These are phyloP conservation scores for Halteria grandinella DNA, from an alignment of 73 alveolate genomes.

Conservation along the genomic window DNA sequence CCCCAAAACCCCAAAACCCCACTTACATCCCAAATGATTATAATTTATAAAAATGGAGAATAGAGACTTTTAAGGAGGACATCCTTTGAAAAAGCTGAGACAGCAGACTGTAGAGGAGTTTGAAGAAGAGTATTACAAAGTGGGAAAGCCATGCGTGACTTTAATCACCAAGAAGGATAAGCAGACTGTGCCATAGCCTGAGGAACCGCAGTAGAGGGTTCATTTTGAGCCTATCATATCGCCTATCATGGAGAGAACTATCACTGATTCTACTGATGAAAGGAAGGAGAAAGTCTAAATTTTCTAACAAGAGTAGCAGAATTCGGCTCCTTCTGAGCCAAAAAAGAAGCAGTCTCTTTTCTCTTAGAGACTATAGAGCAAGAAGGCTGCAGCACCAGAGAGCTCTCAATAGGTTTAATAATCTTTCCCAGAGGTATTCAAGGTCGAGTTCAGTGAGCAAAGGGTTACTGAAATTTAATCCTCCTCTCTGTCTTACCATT, in stretches of 20 bases:
- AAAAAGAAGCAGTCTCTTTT: slow-evolving; percentile 42
- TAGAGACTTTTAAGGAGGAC: slow-evolving; percentile 15
- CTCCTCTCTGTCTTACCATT: no score
- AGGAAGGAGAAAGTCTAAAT: no score
- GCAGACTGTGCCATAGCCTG: neutral
- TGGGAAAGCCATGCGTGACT: slow-evolving; percentile 39
- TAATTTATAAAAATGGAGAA: neutral
- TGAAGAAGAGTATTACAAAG: neutral
- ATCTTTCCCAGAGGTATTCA: slow-evolving; percentile 18
- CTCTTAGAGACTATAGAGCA: slow-evolving; percentile 10
- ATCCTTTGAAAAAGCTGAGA: slow-evolving; percentile 40
- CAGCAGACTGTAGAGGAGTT: neutral
- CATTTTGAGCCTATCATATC: no score
- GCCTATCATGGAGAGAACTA: no score
- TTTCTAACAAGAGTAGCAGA: no score
- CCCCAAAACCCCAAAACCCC: slow-evolving; percentile 5
- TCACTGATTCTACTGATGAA: no score
- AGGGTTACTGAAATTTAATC: no score
- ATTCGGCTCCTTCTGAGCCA: neutral
- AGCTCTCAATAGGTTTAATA: neutral
- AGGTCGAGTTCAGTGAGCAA: no score
- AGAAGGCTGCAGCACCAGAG: neutral
- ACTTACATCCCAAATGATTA: neutral
- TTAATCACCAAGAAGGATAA: slow-evolving; percentile 30
- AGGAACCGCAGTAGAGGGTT: no score